Conservation (phyloP, 768 basidiomycete species). For the Boletus reticuloceps region DNA sequence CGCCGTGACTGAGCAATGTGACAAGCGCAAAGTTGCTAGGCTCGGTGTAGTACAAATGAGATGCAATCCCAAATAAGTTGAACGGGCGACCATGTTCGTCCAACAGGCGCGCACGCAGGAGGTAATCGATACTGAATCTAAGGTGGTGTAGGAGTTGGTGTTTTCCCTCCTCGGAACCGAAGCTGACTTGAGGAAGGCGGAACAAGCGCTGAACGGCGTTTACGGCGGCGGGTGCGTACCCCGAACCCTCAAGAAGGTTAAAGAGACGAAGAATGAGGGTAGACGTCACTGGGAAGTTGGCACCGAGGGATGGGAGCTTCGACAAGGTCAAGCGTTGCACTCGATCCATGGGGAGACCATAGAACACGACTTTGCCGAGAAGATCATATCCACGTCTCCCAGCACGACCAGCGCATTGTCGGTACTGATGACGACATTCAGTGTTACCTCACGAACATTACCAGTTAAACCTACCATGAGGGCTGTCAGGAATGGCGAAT, state of each 20-base stretch:
- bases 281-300: slow-evolving; percentile 64
- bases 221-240: slow-evolving; percentile 45
- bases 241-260: slow-evolving; percentile 62
- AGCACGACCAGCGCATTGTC: slow-evolving; percentile 72
- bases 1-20: slow-evolving; percentile 52
- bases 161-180: slow-evolving; percentile 51
- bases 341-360: slow-evolving; percentile 60
- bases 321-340: slow-evolving; percentile 65
- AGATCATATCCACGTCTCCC: slow-evolving; percentile 71
- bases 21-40: slow-evolving; percentile 70
- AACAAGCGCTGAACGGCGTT: slow-evolving; percentile 52
- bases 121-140: slow-evolving; percentile 69
- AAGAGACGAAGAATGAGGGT: slow-evolving; percentile 64
- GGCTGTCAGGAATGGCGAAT: slow-evolving; percentile 59
- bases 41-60: slow-evolving; percentile 62
- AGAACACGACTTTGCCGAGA: slow-evolving; percentile 71
- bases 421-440: slow-evolving; percentile 42
- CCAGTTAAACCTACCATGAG: slow-evolving; percentile 45
- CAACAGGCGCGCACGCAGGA: slow-evolving; percentile 55
- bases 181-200: slow-evolving; percentile 56
- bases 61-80: slow-evolving; percentile 52
- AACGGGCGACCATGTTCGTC: slow-evolving; percentile 53
- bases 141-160: slow-evolving; percentile 63
- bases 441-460: neutral
- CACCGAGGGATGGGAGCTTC: slow-evolving; percentile 57